Evolutionary conservation across 1,139 yeast species (phyloP).

Genomic region (Suhomyces panamericanus): DNA sequence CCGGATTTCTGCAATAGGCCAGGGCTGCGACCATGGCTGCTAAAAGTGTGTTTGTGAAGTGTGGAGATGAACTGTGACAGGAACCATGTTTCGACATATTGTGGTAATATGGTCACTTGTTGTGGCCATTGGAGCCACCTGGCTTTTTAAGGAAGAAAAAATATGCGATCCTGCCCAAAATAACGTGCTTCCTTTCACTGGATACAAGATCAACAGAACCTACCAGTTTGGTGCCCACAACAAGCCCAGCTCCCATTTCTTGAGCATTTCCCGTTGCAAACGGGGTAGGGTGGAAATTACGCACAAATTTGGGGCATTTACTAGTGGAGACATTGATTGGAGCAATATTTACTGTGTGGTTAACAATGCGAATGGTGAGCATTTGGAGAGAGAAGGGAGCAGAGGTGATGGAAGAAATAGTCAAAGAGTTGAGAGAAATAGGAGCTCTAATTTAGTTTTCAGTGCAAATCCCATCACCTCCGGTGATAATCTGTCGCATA

Average conservation of each 20-base stretch:
- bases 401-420: not conserved
- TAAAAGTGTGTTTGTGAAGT: not conserved
- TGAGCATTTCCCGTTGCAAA: slow-evolving; percentile 55
- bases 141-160: slow-evolving; percentile 31
- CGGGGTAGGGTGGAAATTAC: slow-evolving; percentile 54
- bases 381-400: slow-evolving; percentile 15
- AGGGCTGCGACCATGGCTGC: slow-evolving; percentile 6
- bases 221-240: slow-evolving; percentile 37
- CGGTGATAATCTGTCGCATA: no score
- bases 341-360: slow-evolving; percentile 50
- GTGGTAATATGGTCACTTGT: not conserved
- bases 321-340: slow-evolving; percentile 53
- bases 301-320: slow-evolving; percentile 33
- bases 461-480: not conserved
- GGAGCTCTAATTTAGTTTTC: no score
- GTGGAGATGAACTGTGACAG: not conserved
- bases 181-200: slow-evolving; percentile 50
- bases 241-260: slow-evolving; percentile 46
- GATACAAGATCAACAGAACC: slow-evolving; percentile 57
- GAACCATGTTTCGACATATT: not conserved
- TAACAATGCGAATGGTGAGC: no score
- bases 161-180: slow-evolving; percentile 37
- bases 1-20: not conserved
- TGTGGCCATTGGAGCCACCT: slow-evolving; percentile 10
- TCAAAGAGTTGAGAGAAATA: not conserved